Evolutionary conservation across 495 filamentous ascomycete species (phyloP).

Genomic region (Bacidia gigantensis): DNA sequence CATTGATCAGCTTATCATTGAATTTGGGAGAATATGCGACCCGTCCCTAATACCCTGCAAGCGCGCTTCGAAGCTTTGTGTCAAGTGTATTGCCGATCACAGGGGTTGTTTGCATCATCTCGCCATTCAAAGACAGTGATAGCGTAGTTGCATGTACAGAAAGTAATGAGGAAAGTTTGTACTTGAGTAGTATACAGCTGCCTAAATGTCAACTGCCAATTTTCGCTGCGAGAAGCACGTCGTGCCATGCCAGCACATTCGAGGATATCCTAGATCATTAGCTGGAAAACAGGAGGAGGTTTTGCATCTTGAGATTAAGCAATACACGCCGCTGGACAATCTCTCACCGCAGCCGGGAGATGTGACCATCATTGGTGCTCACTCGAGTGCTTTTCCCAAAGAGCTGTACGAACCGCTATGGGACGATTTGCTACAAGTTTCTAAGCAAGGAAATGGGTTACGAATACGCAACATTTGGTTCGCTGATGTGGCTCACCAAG

Average conservation of each 20-base stretch:
- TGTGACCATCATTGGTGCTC: constrained; percentile 69
- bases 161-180: too few relatives aligned
- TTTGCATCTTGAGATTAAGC: constrained; percentile 61
- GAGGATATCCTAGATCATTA: constrained; percentile 55
- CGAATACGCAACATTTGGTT: constrained; percentile 71
- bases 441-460: constrained; percentile 15
- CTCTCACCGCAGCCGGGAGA: constrained; percentile 50
- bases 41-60: background rate
- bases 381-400: constrained; percentile 88
- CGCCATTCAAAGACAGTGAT: too few relatives aligned
- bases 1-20: background rate
- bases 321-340: constrained; percentile 66
- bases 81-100: too few relatives aligned
- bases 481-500: constrained; percentile 67
- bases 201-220: constrained; percentile 15
- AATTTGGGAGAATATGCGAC: background rate
- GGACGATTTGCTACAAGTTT: background rate
- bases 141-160: too few relatives aligned
- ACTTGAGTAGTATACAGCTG: background rate
- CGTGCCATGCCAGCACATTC: constrained; percentile 52
- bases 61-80: background rate
- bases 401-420: constrained; percentile 48
- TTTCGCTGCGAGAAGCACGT: constrained; percentile 42
- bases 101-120: too few relatives aligned
- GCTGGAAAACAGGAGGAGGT: constrained; percentile 46